Evolutionary conservation across 2,329 filamentous ascomycete species (phyloP), one percentile per base, ranked within the genome.

Genomic region (Elsinoe fawcettii): DNA sequence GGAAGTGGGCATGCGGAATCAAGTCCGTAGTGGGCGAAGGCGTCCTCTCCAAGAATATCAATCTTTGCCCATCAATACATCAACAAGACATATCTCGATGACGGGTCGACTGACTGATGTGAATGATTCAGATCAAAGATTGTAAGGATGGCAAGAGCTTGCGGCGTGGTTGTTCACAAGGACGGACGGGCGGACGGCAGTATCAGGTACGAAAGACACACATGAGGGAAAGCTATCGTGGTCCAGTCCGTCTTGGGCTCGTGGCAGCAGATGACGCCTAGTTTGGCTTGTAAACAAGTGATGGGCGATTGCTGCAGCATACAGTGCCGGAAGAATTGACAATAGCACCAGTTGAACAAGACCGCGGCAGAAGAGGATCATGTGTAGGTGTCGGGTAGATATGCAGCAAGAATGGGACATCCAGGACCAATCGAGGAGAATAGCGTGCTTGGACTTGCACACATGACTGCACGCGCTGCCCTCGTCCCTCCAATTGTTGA

Each of bases 351-450:
- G 20, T 49, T 2, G 22, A 39, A 25, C n/a, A 37, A n/a, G 30
- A 22, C 34, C 9, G 49, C 49, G 30, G 34, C 30, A 53, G 30
- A 14, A 22, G 11, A 25, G 32, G 54, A 56, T 56, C 54, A 56
- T 56, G 54, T 56, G 54, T 56, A 47, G 54, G 54, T 30, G 43
- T 56, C 54, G 54, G 54, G 54, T 46, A 56, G 39, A 49, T 46
- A 56, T 46, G 39, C 39, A 56, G 54, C 54, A 18, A 25, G 32
- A 56, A 56, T 34, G 39, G 41, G 18, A 23, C 12, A n/a, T 16
- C 54, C n/a, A 47, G 39, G 43, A 36, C 54, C 54, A 56, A 56
- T 56, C 39, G 54, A 47, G 54, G 12, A 12, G 39, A 25, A 36
- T 56, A 47, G 54, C 30, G 39, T 41, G 41, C 25, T 30, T 27